Percentiles rank a stretch among this genome's conserved stretches.
These are phyloP conservation scores for Spatholobus suberectus DNA, from an alignment of 306 rosid species.

Conservation along the genomic window DNA sequence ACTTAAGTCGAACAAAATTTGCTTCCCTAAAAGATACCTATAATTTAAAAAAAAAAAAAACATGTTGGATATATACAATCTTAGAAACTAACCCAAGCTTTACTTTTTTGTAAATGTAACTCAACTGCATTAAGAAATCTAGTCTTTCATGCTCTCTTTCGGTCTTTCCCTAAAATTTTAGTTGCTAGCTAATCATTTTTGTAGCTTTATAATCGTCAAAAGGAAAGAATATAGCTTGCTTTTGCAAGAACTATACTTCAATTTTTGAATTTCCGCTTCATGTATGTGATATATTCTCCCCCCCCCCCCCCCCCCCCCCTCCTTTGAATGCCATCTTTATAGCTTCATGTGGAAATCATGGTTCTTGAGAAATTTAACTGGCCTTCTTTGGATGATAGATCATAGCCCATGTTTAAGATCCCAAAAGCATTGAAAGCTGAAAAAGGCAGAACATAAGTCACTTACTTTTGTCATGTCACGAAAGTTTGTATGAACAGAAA, in stretches of 20 bases:
- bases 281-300: neutral
- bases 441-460: neutral
- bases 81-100: neutral
- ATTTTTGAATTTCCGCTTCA: neutral
- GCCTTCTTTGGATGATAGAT: neutral
- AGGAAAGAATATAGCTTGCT: neutral
- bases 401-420: neutral
- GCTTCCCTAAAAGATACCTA: too few relatives aligned
- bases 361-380: neutral
- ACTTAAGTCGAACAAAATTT: too few relatives aligned
- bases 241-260: neutral
- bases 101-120: neutral
- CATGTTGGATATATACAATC: neutral
- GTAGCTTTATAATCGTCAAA: neutral
- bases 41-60: too few relatives aligned
- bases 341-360: neutral
- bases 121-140: too few relatives aligned
- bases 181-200: neutral
- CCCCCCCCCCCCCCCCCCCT: too few relatives aligned
- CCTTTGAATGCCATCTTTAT: neutral
- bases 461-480: conserved; percentile 15
- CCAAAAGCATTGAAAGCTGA: neutral
- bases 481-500: neutral
- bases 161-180: neutral
- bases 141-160: too few relatives aligned